A percentile compares a stretch with the other conserved stretches of the same genome.
Conservation (phyloP, 2,329 filamentous ascomycete species). For the Cercospora beticola region DNA sequence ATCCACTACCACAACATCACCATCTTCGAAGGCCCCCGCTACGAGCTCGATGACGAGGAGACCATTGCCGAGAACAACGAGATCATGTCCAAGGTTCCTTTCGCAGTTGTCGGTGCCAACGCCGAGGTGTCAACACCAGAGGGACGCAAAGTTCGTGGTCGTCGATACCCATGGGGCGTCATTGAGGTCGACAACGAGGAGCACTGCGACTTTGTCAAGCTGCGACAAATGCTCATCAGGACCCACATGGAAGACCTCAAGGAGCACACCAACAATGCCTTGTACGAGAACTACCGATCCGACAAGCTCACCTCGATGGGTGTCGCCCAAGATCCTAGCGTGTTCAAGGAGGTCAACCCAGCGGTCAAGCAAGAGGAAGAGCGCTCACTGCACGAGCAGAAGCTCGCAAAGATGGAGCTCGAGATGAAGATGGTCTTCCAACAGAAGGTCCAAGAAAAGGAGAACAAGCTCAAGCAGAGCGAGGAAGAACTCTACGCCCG, state of each 20-base stretch:
- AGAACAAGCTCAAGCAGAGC: constrained; percentile 99
- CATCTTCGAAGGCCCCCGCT: constrained; percentile 97
- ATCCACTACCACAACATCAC: constrained; percentile 97
- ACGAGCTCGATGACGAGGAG: constrained; percentile 98
- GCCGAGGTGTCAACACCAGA: constrained; percentile 88
- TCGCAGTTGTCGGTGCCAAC: constrained; percentile 96
- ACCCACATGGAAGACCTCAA: constrained; percentile 99
- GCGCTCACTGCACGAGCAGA: constrained; percentile 96
- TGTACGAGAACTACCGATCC: constrained; percentile 99
- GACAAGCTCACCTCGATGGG: constrained; percentile 99
- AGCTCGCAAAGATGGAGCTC: constrained; percentile 99
- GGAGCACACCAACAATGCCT: constrained; percentile 98
- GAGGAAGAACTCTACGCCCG: constrained; percentile 98
- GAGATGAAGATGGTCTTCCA: constrained; percentile 99
- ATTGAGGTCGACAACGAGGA: constrained; percentile 99
- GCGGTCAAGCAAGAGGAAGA: constrained; percentile 99
- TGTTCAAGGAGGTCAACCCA: constrained; percentile 99
- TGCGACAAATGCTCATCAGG: constrained; percentile 98
- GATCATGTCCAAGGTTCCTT: constrained; percentile 99
- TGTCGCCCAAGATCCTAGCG: constrained; percentile 95
- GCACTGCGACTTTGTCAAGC: constrained; percentile 99
- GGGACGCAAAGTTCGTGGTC: constrained; percentile 92
- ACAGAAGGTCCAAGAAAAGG: constrained; percentile 99
- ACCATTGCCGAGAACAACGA: constrained; percentile 99
- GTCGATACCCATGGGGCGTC: constrained; percentile 95